phyloP scores from a whole-genome alignment of 2,329 filamentous ascomycete species.

The Penicillium sp. region DNA sequence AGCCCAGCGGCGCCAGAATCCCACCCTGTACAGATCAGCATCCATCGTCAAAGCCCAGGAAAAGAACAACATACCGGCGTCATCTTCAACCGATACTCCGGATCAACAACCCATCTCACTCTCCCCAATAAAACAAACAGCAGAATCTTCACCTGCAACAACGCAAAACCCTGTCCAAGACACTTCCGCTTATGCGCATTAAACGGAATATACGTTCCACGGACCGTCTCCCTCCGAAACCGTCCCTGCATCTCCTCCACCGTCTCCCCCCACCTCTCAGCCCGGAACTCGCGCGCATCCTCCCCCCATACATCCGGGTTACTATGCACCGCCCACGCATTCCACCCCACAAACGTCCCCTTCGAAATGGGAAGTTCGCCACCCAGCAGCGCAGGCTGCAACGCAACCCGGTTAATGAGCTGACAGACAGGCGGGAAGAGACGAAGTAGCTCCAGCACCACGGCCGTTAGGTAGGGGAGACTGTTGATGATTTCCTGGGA shows the following conservation, averaged over 20 bases:
- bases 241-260: conserved; percentile 26
- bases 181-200: conserved; percentile 26
- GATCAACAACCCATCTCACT: conserved; percentile 18
- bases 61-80: conserved; percentile 17
- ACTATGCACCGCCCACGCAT: conserved; percentile 36
- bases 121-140: conserved; percentile 20
- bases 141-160: conserved; percentile 22
- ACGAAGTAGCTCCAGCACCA: conserved; percentile 42
- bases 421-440: conserved; percentile 45
- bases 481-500: conserved; percentile 25
- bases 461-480: conserved; percentile 39
- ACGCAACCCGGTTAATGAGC: conserved; percentile 41
- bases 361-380: conserved; percentile 26
- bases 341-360: conserved; percentile 37
- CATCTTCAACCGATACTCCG: conserved; percentile 20
- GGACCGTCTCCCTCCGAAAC: conserved; percentile 20
- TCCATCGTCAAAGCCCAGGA: background rate
- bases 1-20: conserved; percentile 19
- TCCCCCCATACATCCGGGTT: conserved; percentile 28
- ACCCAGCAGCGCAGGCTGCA: conserved; percentile 21
- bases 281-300: conserved; percentile 27
- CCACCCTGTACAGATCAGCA: conserved; percentile 17
- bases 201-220: conserved; percentile 26
- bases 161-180: conserved; percentile 25
- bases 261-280: conserved; percentile 31